Conservation (phyloP, 495 filamentous ascomycete genomes). For the Trichodelitschia bisporula region DNA sequence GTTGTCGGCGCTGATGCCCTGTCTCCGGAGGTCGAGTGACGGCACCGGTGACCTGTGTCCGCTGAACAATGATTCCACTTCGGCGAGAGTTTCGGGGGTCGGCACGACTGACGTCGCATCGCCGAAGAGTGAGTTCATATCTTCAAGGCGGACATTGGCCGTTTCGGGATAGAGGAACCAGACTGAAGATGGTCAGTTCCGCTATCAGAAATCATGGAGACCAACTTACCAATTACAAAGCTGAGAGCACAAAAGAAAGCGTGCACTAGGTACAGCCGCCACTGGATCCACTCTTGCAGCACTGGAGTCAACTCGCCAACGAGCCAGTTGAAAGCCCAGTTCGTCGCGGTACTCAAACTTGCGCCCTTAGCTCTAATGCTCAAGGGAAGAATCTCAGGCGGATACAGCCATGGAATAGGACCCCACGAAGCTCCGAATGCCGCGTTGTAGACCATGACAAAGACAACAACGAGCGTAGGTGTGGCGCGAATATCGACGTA, state of each 20-base stretch:
- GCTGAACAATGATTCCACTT: conserved; percentile 51
- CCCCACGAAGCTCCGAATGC: conserved; percentile 98
- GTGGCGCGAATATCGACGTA: conserved; percentile 59
- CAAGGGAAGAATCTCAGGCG: conserved; percentile 86
- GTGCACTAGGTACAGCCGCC: conserved; percentile 84
- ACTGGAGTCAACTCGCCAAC: conserved; percentile 88
- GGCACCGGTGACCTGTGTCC: conserved; percentile 47
- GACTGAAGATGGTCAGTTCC: conserved; percentile 30
- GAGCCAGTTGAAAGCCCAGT: conserved; percentile 97
- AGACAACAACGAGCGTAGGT: conserved; percentile 62
- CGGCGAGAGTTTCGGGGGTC: conserved; percentile 39
- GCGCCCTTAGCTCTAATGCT: conserved; percentile 96
- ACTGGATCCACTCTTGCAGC: conserved; percentile 69
- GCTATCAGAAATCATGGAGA: conserved; percentile 1
- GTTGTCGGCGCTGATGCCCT: conserved; percentile 23
- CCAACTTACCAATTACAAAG: conserved; percentile 74
- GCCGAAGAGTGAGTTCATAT: conserved; percentile 82
- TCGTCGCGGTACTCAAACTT: conserved; percentile 83
- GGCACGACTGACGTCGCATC: conserved; percentile 64
- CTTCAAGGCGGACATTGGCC: conserved; percentile 78
- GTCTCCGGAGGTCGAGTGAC: conserved; percentile 44
- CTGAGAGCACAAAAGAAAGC: conserved; percentile 93
- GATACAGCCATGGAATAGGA: conserved; percentile 93
- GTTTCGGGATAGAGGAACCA: conserved; percentile 97
- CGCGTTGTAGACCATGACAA: conserved; percentile 97